Base-by-base conservation (phyloP, 1,139 yeast species). In the Saccharomyces hybrid region DNA sequence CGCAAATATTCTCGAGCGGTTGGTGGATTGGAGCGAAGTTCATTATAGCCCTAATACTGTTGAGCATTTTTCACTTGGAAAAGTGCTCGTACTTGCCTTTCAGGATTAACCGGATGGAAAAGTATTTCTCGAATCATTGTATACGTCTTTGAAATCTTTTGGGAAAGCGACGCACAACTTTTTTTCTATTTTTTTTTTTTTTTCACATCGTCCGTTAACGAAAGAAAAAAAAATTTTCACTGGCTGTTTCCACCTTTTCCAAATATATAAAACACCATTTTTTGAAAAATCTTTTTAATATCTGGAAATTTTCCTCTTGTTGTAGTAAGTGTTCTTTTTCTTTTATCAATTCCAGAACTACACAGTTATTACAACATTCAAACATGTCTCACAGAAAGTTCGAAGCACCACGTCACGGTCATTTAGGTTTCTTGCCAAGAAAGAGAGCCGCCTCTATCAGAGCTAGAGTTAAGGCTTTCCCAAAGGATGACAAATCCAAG, bases 391-490 rank as follows among this genome's bases (percentile, higher is more conserved):
- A 93, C 93, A 88, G 99, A 87, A 93, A 93, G 86, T 93, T 76
- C 95, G 98, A 93, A 88, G 96, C 95, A 73, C 99, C 99, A 83
- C 90, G 99, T 84, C 98, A 93, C 90, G 99, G 99, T 80, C 93
- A 96, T 78, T 84, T 93, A 78, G 99, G 98, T 75, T 93, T 90
- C 97, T 80, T 84, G 68, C 98, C 98, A 86, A 88, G 97, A 86
- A 91, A 91, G 97, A 90, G 99, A 85, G 95, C 99, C 75, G 85
- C 96, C 79, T 83, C 88, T 78, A 95, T 89, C 83, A 88, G 96
- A 85, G 99, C 97, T 80, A 90, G 88, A 83, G 95, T 91, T 75
- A 91, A 90, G 89, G 82, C 99, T 62, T 95, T 93, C 96, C 99
- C 99, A 76, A 89, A 87, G 84, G 99, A 95, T 78, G 96, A 88